Conservation (phyloP, 257 asterid genomes). For the Forsythia suspensa region DNA sequence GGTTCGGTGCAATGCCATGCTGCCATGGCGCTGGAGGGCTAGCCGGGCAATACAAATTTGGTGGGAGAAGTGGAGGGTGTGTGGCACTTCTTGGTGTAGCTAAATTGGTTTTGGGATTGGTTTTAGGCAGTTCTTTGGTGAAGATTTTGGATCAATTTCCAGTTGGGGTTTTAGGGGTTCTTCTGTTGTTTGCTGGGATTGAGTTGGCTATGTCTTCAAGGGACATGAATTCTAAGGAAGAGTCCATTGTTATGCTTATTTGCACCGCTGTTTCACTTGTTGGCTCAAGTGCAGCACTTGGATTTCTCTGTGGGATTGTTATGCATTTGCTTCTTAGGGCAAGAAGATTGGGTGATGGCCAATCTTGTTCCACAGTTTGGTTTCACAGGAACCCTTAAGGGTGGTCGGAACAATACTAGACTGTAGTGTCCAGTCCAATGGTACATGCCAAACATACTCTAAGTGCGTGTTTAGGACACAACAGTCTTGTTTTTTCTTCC, state of each 20-base stretch:
- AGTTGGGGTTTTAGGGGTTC: slow-evolving; percentile 66
- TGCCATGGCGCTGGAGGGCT: slow-evolving; percentile 93
- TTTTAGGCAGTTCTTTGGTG: slow-evolving; percentile 66
- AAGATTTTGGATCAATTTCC: slow-evolving; percentile 60
- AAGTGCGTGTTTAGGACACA: not conserved
- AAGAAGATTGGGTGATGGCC: slow-evolving; percentile 37
- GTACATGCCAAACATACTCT: not conserved
- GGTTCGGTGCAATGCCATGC: slow-evolving; percentile 87
- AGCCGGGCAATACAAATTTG: slow-evolving; percentile 83
- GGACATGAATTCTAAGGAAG: slow-evolving; percentile 64
- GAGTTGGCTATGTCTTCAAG: slow-evolving; percentile 64
- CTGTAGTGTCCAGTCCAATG: not conserved
- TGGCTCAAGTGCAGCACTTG: slow-evolving; percentile 74
- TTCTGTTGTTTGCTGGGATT: slow-evolving; percentile 72
- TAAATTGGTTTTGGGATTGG: slow-evolving; percentile 57
- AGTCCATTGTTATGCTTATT: slow-evolving; percentile 59
- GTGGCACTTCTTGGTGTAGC: slow-evolving; percentile 76
- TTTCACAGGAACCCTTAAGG: slow-evolving; percentile 21
- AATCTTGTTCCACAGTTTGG: slow-evolving; percentile 34
- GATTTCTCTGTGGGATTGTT: slow-evolving; percentile 69
- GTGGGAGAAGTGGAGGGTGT: slow-evolving; percentile 76
- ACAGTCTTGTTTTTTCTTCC: not conserved
- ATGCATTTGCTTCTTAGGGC: slow-evolving; percentile 53
- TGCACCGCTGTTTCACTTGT: slow-evolving; percentile 72
- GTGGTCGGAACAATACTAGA: not conserved